phyloP scores from a whole-genome alignment of 2,329 filamentous ascomycete genomes.

The Alternaria rosae region DNA sequence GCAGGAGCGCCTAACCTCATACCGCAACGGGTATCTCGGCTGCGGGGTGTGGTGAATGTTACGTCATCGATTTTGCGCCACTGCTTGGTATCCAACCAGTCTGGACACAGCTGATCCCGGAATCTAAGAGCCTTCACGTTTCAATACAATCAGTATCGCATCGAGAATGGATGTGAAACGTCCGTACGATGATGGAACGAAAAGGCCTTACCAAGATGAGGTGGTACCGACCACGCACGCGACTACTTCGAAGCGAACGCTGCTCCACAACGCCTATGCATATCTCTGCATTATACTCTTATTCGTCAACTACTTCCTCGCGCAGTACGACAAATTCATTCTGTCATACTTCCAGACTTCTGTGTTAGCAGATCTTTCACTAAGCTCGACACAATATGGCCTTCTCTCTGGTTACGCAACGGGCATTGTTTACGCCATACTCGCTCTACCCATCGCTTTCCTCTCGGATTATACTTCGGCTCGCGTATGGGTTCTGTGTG shows the following conservation, averaged over 20 bases:
- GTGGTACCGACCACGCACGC: not conserved
- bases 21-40: not conserved
- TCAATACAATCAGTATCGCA: not conserved
- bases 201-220: not conserved
- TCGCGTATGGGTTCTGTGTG: not conserved
- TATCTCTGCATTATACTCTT: not conserved
- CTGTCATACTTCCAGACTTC: not conserved
- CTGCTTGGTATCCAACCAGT: not conserved
- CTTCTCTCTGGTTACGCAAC: not conserved
- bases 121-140: not conserved
- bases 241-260: not conserved
- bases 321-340: slow-evolving; percentile 1
- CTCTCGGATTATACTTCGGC: not conserved
- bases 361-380: not conserved
- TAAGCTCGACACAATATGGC: slow-evolving; percentile 2
- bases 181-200: not conserved
- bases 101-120: not conserved
- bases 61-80: slow-evolving; percentile 2
- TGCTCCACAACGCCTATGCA: not conserved
- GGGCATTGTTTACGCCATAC: not conserved
- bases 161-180: not conserved
- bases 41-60: not conserved
- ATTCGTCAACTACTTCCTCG: not conserved
- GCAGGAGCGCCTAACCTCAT: not conserved
- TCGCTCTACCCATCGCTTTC: not conserved